Percentiles rank a stretch among this genome's conserved stretches.
Evolutionary conservation across 768 basidiomycete species (phyloP).

Genomic region (Tremella fuciformis): DNA sequence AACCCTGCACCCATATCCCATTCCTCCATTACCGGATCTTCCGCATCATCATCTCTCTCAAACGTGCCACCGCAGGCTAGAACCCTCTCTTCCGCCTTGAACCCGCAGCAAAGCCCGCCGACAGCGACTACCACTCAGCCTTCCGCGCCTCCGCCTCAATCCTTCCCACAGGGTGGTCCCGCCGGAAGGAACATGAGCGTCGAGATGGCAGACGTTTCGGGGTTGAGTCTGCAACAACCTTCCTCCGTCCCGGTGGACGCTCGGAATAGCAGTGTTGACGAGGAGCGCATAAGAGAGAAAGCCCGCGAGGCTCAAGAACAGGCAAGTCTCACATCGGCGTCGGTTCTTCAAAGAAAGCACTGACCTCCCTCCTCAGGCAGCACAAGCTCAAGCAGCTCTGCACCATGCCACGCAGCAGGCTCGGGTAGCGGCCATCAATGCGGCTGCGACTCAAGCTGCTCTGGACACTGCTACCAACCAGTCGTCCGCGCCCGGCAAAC

Average conservation of each 20-base stretch:
- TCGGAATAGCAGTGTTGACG: conserved; percentile 31
- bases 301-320: conserved; percentile 50
- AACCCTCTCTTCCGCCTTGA: conserved; percentile 31
- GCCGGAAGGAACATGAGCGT: conserved; percentile 36
- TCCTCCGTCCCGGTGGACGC: background rate
- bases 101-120: conserved; percentile 13
- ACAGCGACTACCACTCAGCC: background rate
- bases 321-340: conserved; percentile 23
- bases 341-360: background rate
- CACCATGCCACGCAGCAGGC: conserved; percentile 51
- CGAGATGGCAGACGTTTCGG: conserved; percentile 45
- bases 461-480: conserved; percentile 30
- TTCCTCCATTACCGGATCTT: conserved; percentile 24
- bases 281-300: conserved; percentile 48
- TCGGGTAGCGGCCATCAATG: conserved; percentile 50
- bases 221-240: conserved; percentile 8
- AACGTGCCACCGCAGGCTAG: conserved; percentile 23
- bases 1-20: conserved; percentile 8
- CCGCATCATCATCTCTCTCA: conserved; percentile 35
- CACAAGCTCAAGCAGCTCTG: conserved; percentile 46
- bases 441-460: conserved; percentile 49
- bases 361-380: conserved; percentile 33
- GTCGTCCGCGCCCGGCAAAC: conserved; percentile 16
- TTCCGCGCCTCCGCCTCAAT: conserved; percentile 12
- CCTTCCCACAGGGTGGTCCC: background rate